Evolutionary conservation across 257 asterid species (phyloP).

Genomic region (Capsicum chinense): DNA sequence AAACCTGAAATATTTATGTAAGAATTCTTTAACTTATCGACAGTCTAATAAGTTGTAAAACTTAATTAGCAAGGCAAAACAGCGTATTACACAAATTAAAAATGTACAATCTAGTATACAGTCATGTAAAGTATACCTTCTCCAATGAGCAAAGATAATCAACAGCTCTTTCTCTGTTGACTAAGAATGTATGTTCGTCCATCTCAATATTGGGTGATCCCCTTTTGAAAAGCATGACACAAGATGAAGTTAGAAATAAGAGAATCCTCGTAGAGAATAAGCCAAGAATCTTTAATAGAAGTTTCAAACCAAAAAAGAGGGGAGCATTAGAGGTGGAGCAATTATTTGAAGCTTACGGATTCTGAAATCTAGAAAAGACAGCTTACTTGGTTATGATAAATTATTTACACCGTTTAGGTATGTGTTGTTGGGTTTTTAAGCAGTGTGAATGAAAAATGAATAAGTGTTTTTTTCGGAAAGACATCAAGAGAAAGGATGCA

Average conservation of each 20-base stretch:
- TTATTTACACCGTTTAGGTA: neutral
- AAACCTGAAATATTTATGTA: constrained; percentile 54
- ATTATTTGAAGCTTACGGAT: neutral
- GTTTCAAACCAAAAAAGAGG: too few relatives aligned
- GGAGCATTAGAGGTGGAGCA: too few relatives aligned
- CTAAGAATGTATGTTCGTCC: constrained; percentile 91
- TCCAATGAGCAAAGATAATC: constrained; percentile 93
- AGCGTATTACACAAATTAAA: neutral
- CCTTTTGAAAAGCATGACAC: constrained; percentile 39
- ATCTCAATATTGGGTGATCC: constrained; percentile 98
- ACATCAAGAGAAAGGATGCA: too few relatives aligned
- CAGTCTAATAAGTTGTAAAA: neutral
- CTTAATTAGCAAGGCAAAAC: neutral
- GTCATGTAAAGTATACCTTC: constrained; percentile 51
- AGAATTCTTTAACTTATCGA: neutral
- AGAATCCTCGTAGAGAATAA: neutral
- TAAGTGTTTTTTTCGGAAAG: too few relatives aligned
- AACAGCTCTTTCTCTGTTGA: constrained; percentile 92
- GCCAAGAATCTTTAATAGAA: neutral
- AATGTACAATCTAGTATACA: neutral
- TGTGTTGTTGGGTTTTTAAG: too few relatives aligned
- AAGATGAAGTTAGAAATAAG: neutral
- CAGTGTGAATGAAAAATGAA: too few relatives aligned
- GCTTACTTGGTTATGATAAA: neutral
- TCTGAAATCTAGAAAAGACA: neutral